Conservation (phyloP, 805 yeast species). For the Starmerella vitae region DNA sequence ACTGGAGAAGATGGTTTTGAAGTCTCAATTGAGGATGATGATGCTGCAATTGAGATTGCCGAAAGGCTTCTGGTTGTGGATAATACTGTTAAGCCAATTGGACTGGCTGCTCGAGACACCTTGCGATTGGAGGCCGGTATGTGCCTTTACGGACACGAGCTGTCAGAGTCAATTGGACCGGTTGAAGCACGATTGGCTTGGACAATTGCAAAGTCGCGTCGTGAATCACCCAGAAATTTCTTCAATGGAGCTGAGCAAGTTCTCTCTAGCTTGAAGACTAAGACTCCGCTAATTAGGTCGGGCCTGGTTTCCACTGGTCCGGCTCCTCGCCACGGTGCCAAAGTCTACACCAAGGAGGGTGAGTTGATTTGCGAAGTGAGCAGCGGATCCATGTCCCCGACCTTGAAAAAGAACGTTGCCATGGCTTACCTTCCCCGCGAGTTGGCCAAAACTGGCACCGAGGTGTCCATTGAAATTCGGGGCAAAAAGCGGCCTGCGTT, state of each 20-base stretch:
- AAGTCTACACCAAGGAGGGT: conserved; percentile 45
- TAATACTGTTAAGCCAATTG: conserved; percentile 60
- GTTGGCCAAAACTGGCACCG: conserved; percentile 58
- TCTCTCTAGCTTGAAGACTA: conserved; percentile 55
- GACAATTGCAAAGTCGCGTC: conserved; percentile 74
- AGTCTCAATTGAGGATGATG: conserved; percentile 52
- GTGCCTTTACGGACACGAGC: conserved; percentile 93
- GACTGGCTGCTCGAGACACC: conserved; percentile 96
- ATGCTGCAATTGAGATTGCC: conserved; percentile 45
- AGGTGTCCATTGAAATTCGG: conserved; percentile 61
- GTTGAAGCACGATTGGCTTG: conserved; percentile 80
- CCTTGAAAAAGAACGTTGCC: conserved; percentile 66
- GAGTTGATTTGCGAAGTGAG: conserved; percentile 47
- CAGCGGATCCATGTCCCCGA: conserved; percentile 56
- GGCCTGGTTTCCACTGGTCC: conserved; percentile 71
- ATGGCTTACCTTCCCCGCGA: conserved; percentile 76
- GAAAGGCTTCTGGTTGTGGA: conserved; percentile 41
- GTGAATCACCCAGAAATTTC: conserved; percentile 33
- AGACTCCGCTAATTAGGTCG: conserved; percentile 49
- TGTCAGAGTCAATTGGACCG: conserved; percentile 68
- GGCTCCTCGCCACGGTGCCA: conserved; percentile 74
- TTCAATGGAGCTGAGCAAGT: conserved; percentile 73
- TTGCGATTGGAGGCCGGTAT: conserved; percentile 93
- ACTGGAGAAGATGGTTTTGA: conserved; percentile 99
- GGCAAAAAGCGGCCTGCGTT: conserved; percentile 67